A percentile compares a stretch with the other conserved stretches of the same genome.
phyloP scores from a whole-genome alignment of 192 early-diverging fungal genomes.

The Backusella mclennaniae region DNA sequence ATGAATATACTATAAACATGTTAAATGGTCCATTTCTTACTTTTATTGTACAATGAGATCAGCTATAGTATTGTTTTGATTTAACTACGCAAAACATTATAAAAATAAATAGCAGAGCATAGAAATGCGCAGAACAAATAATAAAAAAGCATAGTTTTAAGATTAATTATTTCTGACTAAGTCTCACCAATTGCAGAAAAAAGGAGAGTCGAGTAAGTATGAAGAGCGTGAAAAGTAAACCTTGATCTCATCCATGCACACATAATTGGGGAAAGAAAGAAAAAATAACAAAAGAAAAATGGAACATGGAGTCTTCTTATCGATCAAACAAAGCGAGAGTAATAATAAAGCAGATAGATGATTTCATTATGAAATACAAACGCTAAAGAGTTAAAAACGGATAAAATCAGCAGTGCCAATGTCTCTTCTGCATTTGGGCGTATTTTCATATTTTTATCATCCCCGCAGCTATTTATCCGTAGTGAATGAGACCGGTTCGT shows the following conservation, averaged over 20 bases:
- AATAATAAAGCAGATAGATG: neutral
- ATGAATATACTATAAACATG: neutral
- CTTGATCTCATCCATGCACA: neutral
- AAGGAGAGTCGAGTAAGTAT: neutral
- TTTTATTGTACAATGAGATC: neutral
- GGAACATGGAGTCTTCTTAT: neutral
- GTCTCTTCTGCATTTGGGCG: constrained; percentile 1
- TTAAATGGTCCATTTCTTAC: neutral
- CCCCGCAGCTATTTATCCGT: neutral
- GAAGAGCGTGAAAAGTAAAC: neutral
- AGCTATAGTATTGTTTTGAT: neutral
- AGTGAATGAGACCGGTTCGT: neutral
- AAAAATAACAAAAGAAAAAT: neutral
- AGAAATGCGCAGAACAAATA: constrained; percentile 1
- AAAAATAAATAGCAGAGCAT: neutral
- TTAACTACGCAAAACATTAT: neutral
- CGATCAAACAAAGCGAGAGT: neutral
- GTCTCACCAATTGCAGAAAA: constrained; percentile 2
- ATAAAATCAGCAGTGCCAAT: neutral
- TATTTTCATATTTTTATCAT: neutral
- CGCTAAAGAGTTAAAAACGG: constrained; percentile 5
- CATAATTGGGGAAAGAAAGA: neutral
- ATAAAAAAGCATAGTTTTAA: neutral
- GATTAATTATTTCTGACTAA: neutral
- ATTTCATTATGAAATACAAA: constrained; percentile 1